A percentile compares a stretch with the other conserved stretches of the same genome.
These are phyloP conservation scores for Penicillium crystallinum DNA, from an alignment of 495 filamentous ascomycete genomes.

Conservation along the genomic window DNA sequence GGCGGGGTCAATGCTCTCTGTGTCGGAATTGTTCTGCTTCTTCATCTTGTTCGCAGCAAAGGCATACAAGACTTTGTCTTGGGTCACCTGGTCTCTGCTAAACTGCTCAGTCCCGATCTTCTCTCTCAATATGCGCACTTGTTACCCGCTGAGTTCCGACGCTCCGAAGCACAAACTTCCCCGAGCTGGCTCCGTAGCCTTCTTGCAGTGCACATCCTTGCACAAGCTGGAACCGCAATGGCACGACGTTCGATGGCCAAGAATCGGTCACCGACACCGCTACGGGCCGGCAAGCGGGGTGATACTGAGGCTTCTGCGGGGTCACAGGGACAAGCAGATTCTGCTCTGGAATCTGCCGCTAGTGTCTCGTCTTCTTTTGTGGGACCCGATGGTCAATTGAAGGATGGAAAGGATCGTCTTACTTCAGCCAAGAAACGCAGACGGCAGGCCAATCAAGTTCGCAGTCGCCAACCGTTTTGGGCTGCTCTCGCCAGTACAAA, in stretches of 20 bases:
- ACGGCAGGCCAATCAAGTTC: slow-evolving; percentile 82
- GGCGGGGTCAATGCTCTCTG: slow-evolving; percentile 70
- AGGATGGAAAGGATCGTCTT: slow-evolving; percentile 52
- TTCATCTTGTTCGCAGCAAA: slow-evolving; percentile 60
- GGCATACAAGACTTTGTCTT: slow-evolving; percentile 50
- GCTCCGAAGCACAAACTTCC: slow-evolving; percentile 42
- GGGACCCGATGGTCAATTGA: slow-evolving; percentile 49
- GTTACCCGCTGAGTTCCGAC: slow-evolving; percentile 40
- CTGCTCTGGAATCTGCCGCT: slow-evolving; percentile 40
- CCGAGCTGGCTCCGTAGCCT: slow-evolving; percentile 55
- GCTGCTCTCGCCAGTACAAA: slow-evolving; percentile 90
- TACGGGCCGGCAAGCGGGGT: slow-evolving; percentile 42
- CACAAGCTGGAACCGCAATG: slow-evolving; percentile 62
- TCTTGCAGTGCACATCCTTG: slow-evolving; percentile 83
- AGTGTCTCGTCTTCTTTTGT: slow-evolving; percentile 43
- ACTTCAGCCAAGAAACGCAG: slow-evolving; percentile 72
- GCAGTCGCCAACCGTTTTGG: slow-evolving; percentile 90
- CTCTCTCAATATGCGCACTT: slow-evolving; percentile 42
- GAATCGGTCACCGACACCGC: slow-evolving; percentile 41
- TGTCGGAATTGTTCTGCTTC: slow-evolving; percentile 68
- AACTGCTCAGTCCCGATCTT: slow-evolving; percentile 41
- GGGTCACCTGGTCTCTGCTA: slow-evolving; percentile 41
- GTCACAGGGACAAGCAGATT: slow-evolving; percentile 43
- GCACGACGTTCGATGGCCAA: slow-evolving; percentile 49
- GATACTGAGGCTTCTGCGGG: slow-evolving; percentile 55